phyloP scores from a whole-genome alignment of 495 filamentous ascomycete species.

The Melanomma pulvis-pyrius region DNA sequence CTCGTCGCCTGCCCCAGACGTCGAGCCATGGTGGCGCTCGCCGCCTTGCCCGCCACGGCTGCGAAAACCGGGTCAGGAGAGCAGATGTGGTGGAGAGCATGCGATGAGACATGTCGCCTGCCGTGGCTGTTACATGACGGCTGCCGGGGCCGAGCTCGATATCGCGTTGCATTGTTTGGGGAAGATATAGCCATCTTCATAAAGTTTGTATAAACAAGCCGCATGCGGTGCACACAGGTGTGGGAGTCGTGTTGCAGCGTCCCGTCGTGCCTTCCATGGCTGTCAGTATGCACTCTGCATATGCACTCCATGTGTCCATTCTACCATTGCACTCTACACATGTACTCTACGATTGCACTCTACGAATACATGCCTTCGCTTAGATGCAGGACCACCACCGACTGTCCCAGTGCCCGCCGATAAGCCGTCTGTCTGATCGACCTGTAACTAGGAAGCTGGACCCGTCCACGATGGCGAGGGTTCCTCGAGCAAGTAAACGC shows the following conservation, averaged over 20 bases:
- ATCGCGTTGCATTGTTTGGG: not conserved
- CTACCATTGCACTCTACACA: too few relatives aligned
- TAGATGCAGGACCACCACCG: not conserved
- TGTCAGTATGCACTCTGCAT: too few relatives aligned
- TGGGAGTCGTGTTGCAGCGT: too few relatives aligned
- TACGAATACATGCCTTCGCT: not conserved
- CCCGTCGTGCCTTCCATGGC: too few relatives aligned
- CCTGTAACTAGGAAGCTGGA: not conserved
- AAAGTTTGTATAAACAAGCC: not conserved
- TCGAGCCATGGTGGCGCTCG: not conserved
- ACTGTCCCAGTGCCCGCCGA: not conserved
- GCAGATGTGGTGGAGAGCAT: not conserved
- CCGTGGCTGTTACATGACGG: conserved; percentile 11
- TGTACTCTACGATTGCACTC: too few relatives aligned
- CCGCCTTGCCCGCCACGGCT: not conserved
- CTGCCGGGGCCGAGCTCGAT: not conserved
- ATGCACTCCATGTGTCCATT: too few relatives aligned
- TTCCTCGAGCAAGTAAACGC: not conserved
- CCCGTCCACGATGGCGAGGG: not conserved
- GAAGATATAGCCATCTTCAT: not conserved
- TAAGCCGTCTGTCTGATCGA: not conserved
- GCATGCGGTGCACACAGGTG: not conserved
- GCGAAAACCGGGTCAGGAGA: not conserved
- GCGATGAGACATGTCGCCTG: conserved; percentile 2
- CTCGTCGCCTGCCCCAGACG: not conserved